A percentile compares a stretch with the other conserved stretches of the same genome.
Conservation (phyloP, 176 grass and related monocot genomes). For the Chrysopogon serrulatus region DNA sequence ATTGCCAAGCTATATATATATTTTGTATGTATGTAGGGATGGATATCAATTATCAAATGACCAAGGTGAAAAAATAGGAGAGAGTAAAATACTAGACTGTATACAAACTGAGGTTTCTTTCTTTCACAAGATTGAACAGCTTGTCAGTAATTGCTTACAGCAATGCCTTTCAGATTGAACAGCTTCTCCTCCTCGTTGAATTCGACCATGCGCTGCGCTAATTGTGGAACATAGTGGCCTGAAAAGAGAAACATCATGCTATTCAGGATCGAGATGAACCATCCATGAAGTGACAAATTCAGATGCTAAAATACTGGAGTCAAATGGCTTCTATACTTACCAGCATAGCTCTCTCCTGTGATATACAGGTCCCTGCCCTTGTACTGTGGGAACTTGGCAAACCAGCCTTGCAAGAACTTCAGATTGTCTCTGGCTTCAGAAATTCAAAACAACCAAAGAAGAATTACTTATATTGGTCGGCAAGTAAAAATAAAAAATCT, state of each 20-base stretch:
- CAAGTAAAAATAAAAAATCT: not conserved
- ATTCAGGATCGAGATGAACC: not conserved
- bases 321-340: constrained; percentile 24
- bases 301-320: not conserved
- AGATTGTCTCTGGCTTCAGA: constrained; percentile 84
- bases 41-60: too few species aligned
- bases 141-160: constrained; percentile 51
- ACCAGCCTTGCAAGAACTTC: constrained; percentile 79
- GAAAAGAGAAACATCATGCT: not conserved
- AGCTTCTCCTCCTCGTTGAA: constrained; percentile 72
- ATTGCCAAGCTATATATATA: constrained; percentile 55
- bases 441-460: not conserved
- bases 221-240: constrained; percentile 89
- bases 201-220: constrained; percentile 77
- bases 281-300: not conserved
- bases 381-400: constrained; percentile 82
- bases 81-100: too few species aligned
- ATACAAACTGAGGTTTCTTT: not conserved
- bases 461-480: not conserved
- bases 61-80: too few species aligned
- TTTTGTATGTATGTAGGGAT: not conserved
- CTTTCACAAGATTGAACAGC: not conserved
- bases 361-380: constrained; percentile 76
- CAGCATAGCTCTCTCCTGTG: constrained; percentile 95
- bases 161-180: constrained; percentile 97